Evolutionary conservation across 805 yeast genomes (phyloP), one percentile per base, ranked within the genome.

Genomic region (Ogataea wickerhamii): DNA sequence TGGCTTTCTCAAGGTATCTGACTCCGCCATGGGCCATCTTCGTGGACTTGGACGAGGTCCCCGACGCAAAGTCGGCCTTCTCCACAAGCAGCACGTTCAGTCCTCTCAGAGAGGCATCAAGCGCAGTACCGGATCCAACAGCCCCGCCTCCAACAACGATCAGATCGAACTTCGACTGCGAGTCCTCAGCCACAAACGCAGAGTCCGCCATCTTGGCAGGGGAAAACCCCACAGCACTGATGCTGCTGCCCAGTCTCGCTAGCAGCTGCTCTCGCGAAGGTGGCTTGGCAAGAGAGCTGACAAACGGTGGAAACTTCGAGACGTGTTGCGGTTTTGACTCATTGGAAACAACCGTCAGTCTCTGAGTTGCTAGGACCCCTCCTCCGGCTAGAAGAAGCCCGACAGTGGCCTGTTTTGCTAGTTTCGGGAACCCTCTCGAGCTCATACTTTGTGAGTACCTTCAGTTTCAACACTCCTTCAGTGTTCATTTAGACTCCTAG

Each of bases 11-110:
- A 56, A 89, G 74, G 63, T 89, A 89, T 55, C 98, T 74, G 29
- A 89, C 96, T 61, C 98, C 98, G 49, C 98, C 98, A 60, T 89
- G 98, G 30, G 95, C 96, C 80, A 89, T 85, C 67, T 89, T 89
- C 34, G 98, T 89, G 12, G 95, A 85, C 55, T 88, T 85, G 24
- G 96, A 87, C 6, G 95, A 84, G 12, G 97, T 91, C 28, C 96
- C 96, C 7, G 87, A 73, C 6, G 96, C 95, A 58, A 84, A 89
- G 68, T 89, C 98, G 48, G 78, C 79, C 58, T 82, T 82, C 64
- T 89, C 98, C 42, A 89, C 74, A 41, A 89, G 63, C 36, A 94
- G 85, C 29, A 87, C 96, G 56, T 87, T 85, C 51, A 88, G 75
- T 33, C 97, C 97, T 63, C 98, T 75, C 29, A 94, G 76, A 20